Evolutionary conservation across 2,329 filamentous ascomycete species (phyloP).

Genomic region (Aspergillus arachidicola): DNA sequence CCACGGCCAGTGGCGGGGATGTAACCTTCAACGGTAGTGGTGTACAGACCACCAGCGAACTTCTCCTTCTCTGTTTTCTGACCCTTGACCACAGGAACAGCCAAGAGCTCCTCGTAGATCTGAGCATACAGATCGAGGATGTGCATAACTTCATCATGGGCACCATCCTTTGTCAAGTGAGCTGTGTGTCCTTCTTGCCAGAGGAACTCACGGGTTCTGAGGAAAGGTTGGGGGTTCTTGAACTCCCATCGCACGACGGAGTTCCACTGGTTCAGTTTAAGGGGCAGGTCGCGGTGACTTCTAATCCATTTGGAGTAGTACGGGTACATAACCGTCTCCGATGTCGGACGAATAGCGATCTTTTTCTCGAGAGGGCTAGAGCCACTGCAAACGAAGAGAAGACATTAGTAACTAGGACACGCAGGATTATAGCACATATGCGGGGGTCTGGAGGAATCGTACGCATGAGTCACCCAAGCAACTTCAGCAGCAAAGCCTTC

Average conservation of each 20-base stretch:
- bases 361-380: conserved; percentile 88
- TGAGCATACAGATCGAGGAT: conserved; percentile 92
- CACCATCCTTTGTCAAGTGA: conserved; percentile 80
- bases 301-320: conserved; percentile 98
- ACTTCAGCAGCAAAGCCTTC: conserved; percentile 89
- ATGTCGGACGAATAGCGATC: conserved; percentile 70
- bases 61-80: conserved; percentile 97
- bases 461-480: conserved; percentile 56
- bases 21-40: conserved; percentile 94
- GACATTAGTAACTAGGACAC: conserved; percentile 7
- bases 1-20: conserved; percentile 94
- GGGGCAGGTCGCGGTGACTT: conserved; percentile 89
- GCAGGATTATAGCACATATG: background rate
- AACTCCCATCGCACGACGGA: conserved; percentile 95
- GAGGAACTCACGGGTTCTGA: conserved; percentile 90
- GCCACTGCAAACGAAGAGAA: conserved; percentile 59
- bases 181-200: conserved; percentile 98
- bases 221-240: conserved; percentile 83
- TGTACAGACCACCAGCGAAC: conserved; percentile 95
- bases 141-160: conserved; percentile 82
- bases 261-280: conserved; percentile 98
- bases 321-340: conserved; percentile 86
- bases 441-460: conserved; percentile 22
- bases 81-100: conserved; percentile 91
- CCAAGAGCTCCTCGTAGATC: conserved; percentile 90